phyloP scores from a whole-genome alignment of 140 eudicot genomes.

The Senecio squalidus region DNA sequence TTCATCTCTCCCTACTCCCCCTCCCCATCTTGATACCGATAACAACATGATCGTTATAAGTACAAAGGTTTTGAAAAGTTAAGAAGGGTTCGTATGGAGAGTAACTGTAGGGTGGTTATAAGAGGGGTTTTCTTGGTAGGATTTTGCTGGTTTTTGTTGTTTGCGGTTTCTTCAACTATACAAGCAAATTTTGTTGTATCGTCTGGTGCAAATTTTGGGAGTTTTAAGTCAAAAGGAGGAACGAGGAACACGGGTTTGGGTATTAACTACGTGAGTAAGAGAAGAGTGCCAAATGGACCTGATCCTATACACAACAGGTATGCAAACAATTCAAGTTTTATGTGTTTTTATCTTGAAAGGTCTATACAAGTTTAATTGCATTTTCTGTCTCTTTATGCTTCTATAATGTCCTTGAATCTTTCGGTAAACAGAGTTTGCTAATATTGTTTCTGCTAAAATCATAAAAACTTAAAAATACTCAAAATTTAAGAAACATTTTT shows the following conservation, averaged over 20 bases:
- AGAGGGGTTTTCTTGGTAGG: slow-evolving; percentile 41
- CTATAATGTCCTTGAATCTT: slow-evolving; percentile 5
- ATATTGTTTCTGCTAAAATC: not conserved
- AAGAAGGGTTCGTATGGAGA: slow-evolving; percentile 25
- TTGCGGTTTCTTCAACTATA: slow-evolving; percentile 29
- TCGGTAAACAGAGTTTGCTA: not conserved
- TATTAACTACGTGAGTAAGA: slow-evolving; percentile 60
- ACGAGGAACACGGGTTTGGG: slow-evolving; percentile 18
- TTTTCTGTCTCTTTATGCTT: not conserved
- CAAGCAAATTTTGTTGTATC: slow-evolving; percentile 18
- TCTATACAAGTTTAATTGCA: not conserved
- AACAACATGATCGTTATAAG: slow-evolving; percentile 24
- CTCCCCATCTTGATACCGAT: slow-evolving; percentile 8
- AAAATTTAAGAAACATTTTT: too few species aligned
- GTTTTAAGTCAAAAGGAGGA: slow-evolving; percentile 24
- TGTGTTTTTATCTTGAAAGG: not conserved
- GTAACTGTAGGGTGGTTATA: slow-evolving; percentile 27
- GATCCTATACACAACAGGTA: slow-evolving; percentile 97
- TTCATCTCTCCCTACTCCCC: slow-evolving; percentile 11
- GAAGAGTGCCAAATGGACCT: slow-evolving; percentile 91
- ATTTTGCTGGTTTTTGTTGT: slow-evolving; percentile 49
- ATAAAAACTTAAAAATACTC: not conserved
- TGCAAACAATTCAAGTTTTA: not conserved
- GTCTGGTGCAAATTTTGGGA: slow-evolving; percentile 25
- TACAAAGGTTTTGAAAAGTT: slow-evolving; percentile 18